These are phyloP conservation scores for Cyberlindnera maritima DNA, from an alignment of 805 yeast species.

Conservation along the genomic window DNA sequence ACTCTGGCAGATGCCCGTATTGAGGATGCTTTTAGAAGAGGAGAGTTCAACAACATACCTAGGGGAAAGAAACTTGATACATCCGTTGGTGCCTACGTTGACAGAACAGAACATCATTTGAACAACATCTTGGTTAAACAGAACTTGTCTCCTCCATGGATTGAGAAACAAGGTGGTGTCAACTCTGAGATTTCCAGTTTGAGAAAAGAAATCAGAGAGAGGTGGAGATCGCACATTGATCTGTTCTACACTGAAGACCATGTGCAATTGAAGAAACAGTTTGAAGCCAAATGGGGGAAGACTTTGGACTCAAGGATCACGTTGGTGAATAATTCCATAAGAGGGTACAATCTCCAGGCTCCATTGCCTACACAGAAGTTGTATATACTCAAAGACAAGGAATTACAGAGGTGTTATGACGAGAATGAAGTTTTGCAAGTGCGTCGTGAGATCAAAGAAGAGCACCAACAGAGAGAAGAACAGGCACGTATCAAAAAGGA, in stretches of 20 bases:
- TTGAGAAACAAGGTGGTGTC: constrained; percentile 68
- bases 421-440: constrained; percentile 29
- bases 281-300: constrained; percentile 18
- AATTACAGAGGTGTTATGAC: constrained; percentile 38
- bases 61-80: constrained; percentile 60
- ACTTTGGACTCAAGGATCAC: constrained; percentile 33
- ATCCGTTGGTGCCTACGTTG: constrained; percentile 53
- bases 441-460: neutral
- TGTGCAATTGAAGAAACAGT: constrained; percentile 15
- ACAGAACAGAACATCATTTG: constrained; percentile 71
- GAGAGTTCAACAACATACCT: constrained; percentile 60
- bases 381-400: constrained; percentile 45
- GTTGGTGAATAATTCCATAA: constrained; percentile 44
- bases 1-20: constrained; percentile 75
- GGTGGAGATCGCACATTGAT: constrained; percentile 33
- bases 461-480: neutral
- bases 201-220: constrained; percentile 40
- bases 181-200: constrained; percentile 45
- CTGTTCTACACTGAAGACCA: constrained; percentile 14
- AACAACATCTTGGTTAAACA: constrained; percentile 75
- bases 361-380: constrained; percentile 57
- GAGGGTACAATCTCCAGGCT: constrained; percentile 64
- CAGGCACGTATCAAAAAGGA: neutral
- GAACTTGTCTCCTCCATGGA: constrained; percentile 87
- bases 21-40: constrained; percentile 68